Evolutionary conservation across 2,329 filamentous ascomycete species (phyloP), one percentile per base, ranked within the genome.

Genomic region (Cladosporium sp.): DNA sequence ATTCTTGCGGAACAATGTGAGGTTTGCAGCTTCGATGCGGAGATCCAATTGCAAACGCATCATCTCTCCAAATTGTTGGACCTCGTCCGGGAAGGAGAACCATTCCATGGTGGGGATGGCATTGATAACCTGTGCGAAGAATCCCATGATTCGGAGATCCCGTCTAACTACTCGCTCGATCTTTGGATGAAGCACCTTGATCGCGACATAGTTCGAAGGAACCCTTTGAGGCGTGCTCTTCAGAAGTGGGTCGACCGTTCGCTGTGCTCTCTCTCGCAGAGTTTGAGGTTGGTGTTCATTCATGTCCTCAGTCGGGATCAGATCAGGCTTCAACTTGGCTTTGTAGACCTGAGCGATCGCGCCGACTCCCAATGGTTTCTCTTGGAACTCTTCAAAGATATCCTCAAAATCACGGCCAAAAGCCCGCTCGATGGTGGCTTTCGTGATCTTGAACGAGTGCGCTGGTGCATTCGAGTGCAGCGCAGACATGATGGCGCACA

Each of bases 261-360:
- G 89, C 54, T 80, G 78, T 39, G 96, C 82, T 57, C 85, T 85
- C 47, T 82, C 76, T 8, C 82, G 77, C 11, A 94, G 65, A 30
- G 82, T 83, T 15, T 72, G 70, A 3, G 76, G 73, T 35, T 75
- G 66, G 3, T 72, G 65, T 1, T 82, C 66, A 45, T 84, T 80
- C 16, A 72, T 66, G 40, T 83, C 76, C 41, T 79, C 79, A 0
- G 82, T 79, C 1, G 77, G 78, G 5, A 86, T 83, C 46, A 97
- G 72, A 58, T 87, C 84, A 0, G 86, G 80, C 63, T 90, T 94
- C 39, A 98, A 72, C 67, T 90, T 96, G 0, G 93, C 93, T 65
- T 89, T 94, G 77, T 98, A 98, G 2, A 97, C 93, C 67, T 98
- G 93, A 0, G 93, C 93, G 60, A 98, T 97, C 25, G 93, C 93